phyloP scores from a whole-genome alignment of 75 land plant species.

The Picea sitchensis region DNA sequence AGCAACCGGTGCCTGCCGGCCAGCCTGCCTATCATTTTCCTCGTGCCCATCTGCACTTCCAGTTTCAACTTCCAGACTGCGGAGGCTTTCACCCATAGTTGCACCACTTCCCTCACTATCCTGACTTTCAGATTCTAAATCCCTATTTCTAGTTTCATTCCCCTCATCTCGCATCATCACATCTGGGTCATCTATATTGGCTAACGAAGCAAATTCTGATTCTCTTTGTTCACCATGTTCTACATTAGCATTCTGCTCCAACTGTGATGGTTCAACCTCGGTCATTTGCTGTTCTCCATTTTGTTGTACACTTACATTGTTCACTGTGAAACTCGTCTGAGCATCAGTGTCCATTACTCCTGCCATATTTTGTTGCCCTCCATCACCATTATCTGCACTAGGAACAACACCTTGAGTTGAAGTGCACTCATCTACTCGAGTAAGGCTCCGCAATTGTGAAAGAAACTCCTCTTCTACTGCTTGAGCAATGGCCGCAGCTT shows the following conservation, averaged over 20 bases:
- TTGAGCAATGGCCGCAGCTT: slow-evolving; percentile 82
- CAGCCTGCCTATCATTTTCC: slow-evolving; percentile 40
- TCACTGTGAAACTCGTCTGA: neutral
- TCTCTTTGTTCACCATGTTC: slow-evolving; percentile 5
- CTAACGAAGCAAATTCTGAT: neutral
- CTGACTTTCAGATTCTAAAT: slow-evolving; percentile 43
- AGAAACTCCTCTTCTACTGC: slow-evolving; percentile 84
- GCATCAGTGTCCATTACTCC: slow-evolving; percentile 7
- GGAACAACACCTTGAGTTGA: slow-evolving; percentile 8
- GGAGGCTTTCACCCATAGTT: slow-evolving; percentile 52
- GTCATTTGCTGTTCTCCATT: slow-evolving; percentile 3
- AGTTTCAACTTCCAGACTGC: slow-evolving; percentile 57
- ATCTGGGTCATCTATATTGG: slow-evolving; percentile 23
- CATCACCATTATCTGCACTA: slow-evolving; percentile 7
- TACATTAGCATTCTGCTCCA: slow-evolving; percentile 11
- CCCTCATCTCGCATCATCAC: slow-evolving; percentile 46
- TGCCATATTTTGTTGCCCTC: neutral
- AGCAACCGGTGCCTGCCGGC: slow-evolving; percentile 9
- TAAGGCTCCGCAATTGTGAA: slow-evolving; percentile 43
- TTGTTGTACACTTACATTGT: slow-evolving; percentile 1
- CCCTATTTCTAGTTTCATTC: slow-evolving; percentile 33
- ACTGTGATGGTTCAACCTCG: slow-evolving; percentile 8
- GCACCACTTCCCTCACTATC: slow-evolving; percentile 62
- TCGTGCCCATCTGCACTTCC: slow-evolving; percentile 58
- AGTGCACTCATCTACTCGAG: slow-evolving; percentile 22